Evolutionary conservation across 108 stramenopile species (phyloP).

Genomic region (Skeletonema costatum): DNA sequence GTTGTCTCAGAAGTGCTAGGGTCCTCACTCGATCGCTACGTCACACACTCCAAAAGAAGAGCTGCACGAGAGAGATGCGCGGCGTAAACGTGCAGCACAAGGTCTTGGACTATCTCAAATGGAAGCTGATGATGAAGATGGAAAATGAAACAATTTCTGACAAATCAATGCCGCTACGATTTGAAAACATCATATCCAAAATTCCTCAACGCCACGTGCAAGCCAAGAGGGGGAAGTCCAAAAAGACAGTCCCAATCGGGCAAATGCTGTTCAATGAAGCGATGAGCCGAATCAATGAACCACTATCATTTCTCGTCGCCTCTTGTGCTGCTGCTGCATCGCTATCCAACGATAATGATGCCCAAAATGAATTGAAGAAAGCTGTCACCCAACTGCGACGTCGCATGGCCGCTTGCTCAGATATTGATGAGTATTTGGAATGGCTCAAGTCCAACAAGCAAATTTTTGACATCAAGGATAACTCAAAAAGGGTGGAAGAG

Average conservation of each 20-base stretch:
- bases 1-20: slow-evolving; percentile 22
- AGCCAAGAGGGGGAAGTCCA: slow-evolving; percentile 16
- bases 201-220: neutral
- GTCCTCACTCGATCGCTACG: slow-evolving; percentile 33
- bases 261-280: slow-evolving; percentile 39
- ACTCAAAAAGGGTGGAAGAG: slow-evolving; percentile 24
- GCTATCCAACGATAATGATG: slow-evolving; percentile 4
- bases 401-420: slow-evolving; percentile 27
- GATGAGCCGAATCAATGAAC: slow-evolving; percentile 36
- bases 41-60: slow-evolving; percentile 36
- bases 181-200: slow-evolving; percentile 32
- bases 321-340: slow-evolving; percentile 22
- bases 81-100: slow-evolving; percentile 20
- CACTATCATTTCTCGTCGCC: slow-evolving; percentile 34
- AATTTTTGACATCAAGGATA: slow-evolving; percentile 29
- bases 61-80: slow-evolving; percentile 21
- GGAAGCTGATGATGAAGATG: slow-evolving; percentile 19
- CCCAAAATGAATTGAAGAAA: slow-evolving; percentile 20
- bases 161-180: slow-evolving; percentile 35
- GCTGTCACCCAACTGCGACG: slow-evolving; percentile 20
- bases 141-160: slow-evolving; percentile 3
- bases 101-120: slow-evolving; percentile 37
- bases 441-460: slow-evolving; percentile 33
- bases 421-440: slow-evolving; percentile 29
- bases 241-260: slow-evolving; percentile 19